Conservation (phyloP, 306 rosid genomes). For the barrel medic (Medicago truncatula) region DNA sequence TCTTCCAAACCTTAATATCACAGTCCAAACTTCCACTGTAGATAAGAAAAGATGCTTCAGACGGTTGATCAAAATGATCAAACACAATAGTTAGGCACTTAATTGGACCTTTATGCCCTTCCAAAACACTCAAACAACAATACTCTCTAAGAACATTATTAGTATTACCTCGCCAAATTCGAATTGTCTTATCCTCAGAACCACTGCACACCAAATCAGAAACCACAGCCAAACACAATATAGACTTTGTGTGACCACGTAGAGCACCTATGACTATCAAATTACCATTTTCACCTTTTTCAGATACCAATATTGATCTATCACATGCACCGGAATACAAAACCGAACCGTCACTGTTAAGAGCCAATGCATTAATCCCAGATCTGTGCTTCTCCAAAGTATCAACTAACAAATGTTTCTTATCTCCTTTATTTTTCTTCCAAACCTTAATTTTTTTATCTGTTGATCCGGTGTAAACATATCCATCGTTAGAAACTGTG, state of each 20-base stretch:
- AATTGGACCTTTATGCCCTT: conserved; percentile 80
- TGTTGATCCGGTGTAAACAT: conserved; percentile 84
- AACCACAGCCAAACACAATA: conserved; percentile 74
- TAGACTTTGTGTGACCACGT: conserved; percentile 75
- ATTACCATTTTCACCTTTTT: conserved; percentile 47
- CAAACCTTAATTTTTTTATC: conserved; percentile 85
- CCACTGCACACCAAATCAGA: conserved; percentile 78
- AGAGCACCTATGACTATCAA: conserved; percentile 69
- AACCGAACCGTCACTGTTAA: conserved; percentile 61
- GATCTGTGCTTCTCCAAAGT: conserved; percentile 75
- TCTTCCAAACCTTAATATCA: conserved; percentile 75
- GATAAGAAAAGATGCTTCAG: conserved; percentile 50
- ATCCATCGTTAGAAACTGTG: conserved; percentile 63
- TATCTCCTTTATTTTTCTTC: conserved; percentile 56
- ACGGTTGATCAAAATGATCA: conserved; percentile 40
- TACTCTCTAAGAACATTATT: conserved; percentile 40
- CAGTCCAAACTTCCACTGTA: conserved; percentile 88
- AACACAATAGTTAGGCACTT: conserved; percentile 69
- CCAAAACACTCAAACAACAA: conserved; percentile 69
- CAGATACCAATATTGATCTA: conserved; percentile 77
- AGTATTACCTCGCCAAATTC: conserved; percentile 75
- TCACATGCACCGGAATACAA: conserved; percentile 90
- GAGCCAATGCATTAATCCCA: conserved; percentile 83
- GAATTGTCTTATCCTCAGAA: conserved; percentile 76
- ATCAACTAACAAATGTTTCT: conserved; percentile 56